Evolutionary conservation across 1,284 basidiomycete species (phyloP).

Genomic region (Pseudozyma sp.): DNA sequence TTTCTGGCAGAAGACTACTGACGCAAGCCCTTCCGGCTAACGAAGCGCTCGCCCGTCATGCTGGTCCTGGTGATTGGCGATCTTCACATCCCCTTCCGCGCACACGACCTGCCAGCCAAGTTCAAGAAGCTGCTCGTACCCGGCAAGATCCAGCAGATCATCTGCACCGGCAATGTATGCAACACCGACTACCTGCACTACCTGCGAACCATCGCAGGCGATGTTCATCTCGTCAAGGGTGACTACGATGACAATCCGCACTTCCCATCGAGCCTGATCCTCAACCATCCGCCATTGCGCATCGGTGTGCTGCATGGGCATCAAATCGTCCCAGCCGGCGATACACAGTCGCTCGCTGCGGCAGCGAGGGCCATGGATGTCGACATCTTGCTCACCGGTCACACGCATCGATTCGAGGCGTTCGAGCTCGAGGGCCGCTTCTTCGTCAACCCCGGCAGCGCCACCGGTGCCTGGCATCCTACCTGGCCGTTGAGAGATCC

Average conservation of each 20-base stretch:
- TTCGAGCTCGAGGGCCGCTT: slow-evolving; percentile 90
- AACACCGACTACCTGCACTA: slow-evolving; percentile 98
- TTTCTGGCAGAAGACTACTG: too few species aligned
- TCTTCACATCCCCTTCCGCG: slow-evolving; percentile 67
- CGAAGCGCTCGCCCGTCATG: slow-evolving; percentile 34
- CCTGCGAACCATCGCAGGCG: slow-evolving; percentile 93
- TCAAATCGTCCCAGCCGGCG: slow-evolving; percentile 91
- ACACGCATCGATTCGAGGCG: slow-evolving; percentile 96
- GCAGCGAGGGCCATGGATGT: slow-evolving; percentile 94
- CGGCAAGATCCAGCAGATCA: slow-evolving; percentile 97
- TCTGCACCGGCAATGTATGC: slow-evolving; percentile 97
- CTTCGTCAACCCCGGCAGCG: slow-evolving; percentile 95
- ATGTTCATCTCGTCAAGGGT: slow-evolving; percentile 90
- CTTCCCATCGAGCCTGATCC: slow-evolving; percentile 84
- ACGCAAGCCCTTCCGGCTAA: too few species aligned
- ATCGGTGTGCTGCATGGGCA: slow-evolving; percentile 96
- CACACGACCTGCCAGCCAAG: slow-evolving; percentile 90
- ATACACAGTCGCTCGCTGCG: slow-evolving; percentile 85
- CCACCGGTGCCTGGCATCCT: slow-evolving; percentile 86
- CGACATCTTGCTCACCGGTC: slow-evolving; percentile 91
- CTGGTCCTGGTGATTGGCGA: slow-evolving; percentile 66
- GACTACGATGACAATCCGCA: slow-evolving; percentile 89
- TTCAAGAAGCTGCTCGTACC: slow-evolving; percentile 95
- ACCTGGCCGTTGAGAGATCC: slow-evolving; percentile 71
- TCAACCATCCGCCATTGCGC: slow-evolving; percentile 86